Conservation (phyloP, 441 rosid genomes). For the Caryocar brasiliense region DNA sequence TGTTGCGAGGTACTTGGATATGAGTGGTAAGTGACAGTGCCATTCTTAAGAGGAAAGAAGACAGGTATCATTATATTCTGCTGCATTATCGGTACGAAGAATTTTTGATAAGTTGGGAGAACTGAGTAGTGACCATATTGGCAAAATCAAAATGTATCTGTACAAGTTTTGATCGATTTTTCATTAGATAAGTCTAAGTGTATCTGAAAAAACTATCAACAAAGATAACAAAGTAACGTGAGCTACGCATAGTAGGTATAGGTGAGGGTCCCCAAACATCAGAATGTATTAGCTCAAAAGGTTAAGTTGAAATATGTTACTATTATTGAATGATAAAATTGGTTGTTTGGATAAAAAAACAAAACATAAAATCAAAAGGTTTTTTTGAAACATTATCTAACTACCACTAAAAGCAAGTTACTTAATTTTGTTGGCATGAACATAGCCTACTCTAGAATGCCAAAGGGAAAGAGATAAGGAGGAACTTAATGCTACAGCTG, state of each 20-base stretch:
- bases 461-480: too few relatives aligned
- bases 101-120: not conserved
- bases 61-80: not conserved
- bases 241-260: not conserved
- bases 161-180: not conserved
- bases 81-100: not conserved
- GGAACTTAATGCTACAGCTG: too few relatives aligned
- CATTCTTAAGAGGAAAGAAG: not conserved
- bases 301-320: not conserved
- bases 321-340: not conserved
- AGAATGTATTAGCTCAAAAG: not conserved
- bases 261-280: not conserved
- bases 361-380: too few relatives aligned
- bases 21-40: not conserved
- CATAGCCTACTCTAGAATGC: too few relatives aligned
- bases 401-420: too few relatives aligned
- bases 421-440: too few relatives aligned
- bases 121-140: not conserved
- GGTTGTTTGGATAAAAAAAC: too few relatives aligned
- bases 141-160: not conserved
- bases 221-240: not conserved
- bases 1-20: not conserved
- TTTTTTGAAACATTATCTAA: too few relatives aligned
- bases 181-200: not conserved
- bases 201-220: not conserved